Conservation (phyloP, 345 rosid species). For the Iberis pinnata region DNA sequence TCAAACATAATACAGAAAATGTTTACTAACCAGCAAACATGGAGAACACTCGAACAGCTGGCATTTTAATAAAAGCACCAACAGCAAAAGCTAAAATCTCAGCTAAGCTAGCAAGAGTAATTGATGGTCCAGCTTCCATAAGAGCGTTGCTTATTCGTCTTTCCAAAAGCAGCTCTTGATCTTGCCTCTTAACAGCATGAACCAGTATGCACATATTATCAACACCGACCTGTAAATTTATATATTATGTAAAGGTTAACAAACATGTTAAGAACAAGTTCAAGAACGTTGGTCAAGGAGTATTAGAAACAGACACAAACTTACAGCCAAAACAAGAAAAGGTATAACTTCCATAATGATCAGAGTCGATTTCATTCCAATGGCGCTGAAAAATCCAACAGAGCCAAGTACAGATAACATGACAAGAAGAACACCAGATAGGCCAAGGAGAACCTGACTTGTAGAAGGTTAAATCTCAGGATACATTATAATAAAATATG, state of each 20-base stretch:
- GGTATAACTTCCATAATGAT: conserved; percentile 99
- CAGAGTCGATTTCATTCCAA: conserved; percentile 89
- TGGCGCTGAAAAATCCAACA: conserved; percentile 87
- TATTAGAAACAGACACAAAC: conserved; percentile 23
- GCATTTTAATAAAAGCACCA: conserved; percentile 93
- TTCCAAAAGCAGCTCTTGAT: conserved; percentile 67
- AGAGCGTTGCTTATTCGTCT: conserved; percentile 87
- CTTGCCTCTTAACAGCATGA: conserved; percentile 93
- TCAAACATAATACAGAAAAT: not conserved
- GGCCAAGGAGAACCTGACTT: conserved; percentile 83
- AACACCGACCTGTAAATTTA: conserved; percentile 71
- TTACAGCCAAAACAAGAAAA: conserved; percentile 95
- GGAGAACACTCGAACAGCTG: conserved; percentile 95
- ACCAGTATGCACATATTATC: conserved; percentile 98
- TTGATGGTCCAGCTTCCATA: conserved; percentile 97
- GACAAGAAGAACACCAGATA: conserved; percentile 92
- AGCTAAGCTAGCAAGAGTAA: conserved; percentile 91
- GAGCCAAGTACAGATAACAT: conserved; percentile 95
- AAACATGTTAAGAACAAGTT: conserved; percentile 3
- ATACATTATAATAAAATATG: conserved; percentile 4
- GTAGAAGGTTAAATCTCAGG: conserved; percentile 20
- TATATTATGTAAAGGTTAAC: not conserved
- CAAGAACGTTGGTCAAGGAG: not conserved
- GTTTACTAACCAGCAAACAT: conserved; percentile 82
- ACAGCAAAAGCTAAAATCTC: conserved; percentile 96